Percentiles rank a stretch among this genome's conserved stretches.
These are phyloP conservation scores for Zygotorulaspora mrakii DNA, from an alignment of 1,139 yeast species.

Conservation along the genomic window DNA sequence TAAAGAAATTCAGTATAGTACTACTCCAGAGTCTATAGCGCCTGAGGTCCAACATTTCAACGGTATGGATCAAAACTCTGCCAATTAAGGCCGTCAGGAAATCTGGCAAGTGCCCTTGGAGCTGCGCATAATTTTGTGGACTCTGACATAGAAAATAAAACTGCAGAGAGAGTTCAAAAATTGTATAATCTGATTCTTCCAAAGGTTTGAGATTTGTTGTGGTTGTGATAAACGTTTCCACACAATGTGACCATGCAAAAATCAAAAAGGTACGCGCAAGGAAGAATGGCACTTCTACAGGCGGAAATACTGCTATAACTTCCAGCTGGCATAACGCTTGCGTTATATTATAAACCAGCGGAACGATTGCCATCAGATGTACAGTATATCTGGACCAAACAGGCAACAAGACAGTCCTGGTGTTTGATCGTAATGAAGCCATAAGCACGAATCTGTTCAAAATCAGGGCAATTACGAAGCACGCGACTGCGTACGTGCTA, in stretches of 20 bases:
- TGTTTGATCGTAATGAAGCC: constrained; percentile 25
- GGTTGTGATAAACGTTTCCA: constrained; percentile 29
- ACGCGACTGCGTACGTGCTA: constrained; percentile 22
- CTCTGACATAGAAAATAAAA: constrained; percentile 22
- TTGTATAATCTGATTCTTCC: constrained; percentile 30
- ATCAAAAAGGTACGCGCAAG: constrained; percentile 19
- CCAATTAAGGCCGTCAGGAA: constrained; percentile 26
- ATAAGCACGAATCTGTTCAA: constrained; percentile 26
- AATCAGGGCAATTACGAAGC: constrained; percentile 24
- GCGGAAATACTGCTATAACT: constrained; percentile 6
- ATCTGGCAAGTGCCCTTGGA: constrained; percentile 21
- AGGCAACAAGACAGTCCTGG: constrained; percentile 18
- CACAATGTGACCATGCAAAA: constrained; percentile 29
- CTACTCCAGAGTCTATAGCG: constrained; percentile 24
- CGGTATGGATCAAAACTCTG: constrained; percentile 28
- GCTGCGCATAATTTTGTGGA: constrained; percentile 6
- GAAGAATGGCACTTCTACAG: constrained; percentile 12
- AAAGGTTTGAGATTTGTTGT: constrained; percentile 27
- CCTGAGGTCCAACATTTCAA: constrained; percentile 27
- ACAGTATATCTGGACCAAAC: constrained; percentile 23
- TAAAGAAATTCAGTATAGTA: constrained; percentile 23
- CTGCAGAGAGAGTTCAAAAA: constrained; percentile 30
- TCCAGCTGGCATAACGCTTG: constrained; percentile 18
- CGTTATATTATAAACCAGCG: constrained; percentile 16
- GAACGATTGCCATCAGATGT: constrained; percentile 19